phyloP scores from a whole-genome alignment of 257 asterid species.

The Solanum paucissectum region DNA sequence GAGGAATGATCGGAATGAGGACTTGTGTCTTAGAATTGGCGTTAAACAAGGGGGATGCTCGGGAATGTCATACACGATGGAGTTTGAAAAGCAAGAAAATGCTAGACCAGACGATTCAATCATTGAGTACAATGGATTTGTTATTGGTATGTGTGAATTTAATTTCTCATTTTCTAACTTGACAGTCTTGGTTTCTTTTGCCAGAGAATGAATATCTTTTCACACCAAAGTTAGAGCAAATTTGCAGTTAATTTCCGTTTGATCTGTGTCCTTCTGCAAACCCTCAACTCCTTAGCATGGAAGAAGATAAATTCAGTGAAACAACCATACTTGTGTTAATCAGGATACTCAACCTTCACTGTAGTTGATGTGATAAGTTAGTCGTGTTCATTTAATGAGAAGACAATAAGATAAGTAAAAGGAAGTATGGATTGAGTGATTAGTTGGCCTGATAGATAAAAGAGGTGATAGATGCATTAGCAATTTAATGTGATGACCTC shows the following conservation, averaged over 20 bases:
- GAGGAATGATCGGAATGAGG: slow-evolving; percentile 56
- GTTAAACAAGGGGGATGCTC: slow-evolving; percentile 99
- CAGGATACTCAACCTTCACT: neutral
- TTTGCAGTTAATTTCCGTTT: neutral
- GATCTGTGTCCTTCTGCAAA: neutral
- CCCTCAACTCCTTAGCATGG: neutral
- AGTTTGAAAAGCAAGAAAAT: slow-evolving; percentile 70
- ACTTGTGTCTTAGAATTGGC: slow-evolving; percentile 81
- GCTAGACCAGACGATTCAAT: slow-evolving; percentile 76
- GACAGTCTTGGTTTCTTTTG: neutral
- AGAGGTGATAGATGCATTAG: neutral
- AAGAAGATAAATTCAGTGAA: neutral
- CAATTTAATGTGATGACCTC: neutral
- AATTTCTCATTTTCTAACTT: neutral
- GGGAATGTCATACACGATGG: slow-evolving; percentile 93
- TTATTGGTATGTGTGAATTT: slow-evolving; percentile 41
- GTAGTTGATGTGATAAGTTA: neutral
- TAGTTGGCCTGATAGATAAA: neutral
- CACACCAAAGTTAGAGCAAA: neutral
- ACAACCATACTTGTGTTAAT: neutral
- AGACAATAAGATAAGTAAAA: neutral
- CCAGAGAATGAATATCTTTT: neutral
- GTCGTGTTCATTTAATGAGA: neutral
- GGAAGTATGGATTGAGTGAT: neutral
- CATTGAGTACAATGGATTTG: slow-evolving; percentile 76